Evolutionary conservation across 73 alveolate species (phyloP).

Genomic region (Blepharisma stoltei): DNA sequence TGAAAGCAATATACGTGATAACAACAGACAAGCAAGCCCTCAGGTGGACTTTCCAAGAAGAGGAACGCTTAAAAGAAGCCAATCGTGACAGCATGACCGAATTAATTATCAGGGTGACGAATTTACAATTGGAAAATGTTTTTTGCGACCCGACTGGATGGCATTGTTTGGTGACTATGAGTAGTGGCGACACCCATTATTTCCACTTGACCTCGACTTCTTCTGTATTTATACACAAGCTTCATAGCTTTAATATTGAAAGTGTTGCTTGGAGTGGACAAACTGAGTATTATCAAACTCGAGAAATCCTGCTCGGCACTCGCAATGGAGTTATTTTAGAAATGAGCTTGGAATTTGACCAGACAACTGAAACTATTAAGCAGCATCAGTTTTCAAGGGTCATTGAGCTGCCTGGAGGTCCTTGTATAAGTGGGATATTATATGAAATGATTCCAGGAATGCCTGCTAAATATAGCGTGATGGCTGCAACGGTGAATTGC

Average conservation of each 20-base stretch:
- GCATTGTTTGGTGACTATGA: conserved; percentile 23
- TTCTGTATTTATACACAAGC: neutral
- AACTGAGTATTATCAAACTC: neutral
- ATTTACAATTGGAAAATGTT: neutral
- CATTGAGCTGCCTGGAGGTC: neutral
- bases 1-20: conserved; percentile 24
- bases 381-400: neutral
- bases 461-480: conserved; percentile 11
- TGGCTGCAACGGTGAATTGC: neutral
- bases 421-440: neutral
- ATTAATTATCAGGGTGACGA: conserved; percentile 9
- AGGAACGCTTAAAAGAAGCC: neutral
- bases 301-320: conserved; percentile 26
- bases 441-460: conserved; percentile 15
- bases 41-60: conserved; percentile 7
- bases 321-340: conserved; percentile 19
- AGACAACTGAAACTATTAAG: neutral
- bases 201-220: neutral
- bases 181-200: conserved; percentile 2
- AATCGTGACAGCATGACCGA: conserved; percentile 4
- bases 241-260: neutral
- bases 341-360: conserved; percentile 13
- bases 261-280: conserved; percentile 24
- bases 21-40: conserved; percentile 19
- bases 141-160: conserved; percentile 30